Conservation (phyloP, 1,284 basidiomycete genomes). For the Boletellus deceptivus region DNA sequence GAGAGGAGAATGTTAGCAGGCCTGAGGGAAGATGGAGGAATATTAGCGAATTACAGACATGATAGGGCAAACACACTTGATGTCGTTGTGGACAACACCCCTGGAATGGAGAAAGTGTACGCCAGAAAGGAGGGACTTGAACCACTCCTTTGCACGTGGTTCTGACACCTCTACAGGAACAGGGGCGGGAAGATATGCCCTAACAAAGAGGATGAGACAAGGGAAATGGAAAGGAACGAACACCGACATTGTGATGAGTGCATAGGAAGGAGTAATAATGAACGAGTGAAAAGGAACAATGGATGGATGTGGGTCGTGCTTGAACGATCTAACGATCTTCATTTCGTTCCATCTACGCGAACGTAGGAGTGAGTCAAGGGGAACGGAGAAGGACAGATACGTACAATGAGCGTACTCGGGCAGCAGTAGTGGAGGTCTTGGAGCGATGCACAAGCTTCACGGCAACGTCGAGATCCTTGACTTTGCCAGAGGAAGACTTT, state of each 20-base stretch:
- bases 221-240: constrained; percentile 1
- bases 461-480: constrained; percentile 61
- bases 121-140: constrained; percentile 80
- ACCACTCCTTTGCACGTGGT: constrained; percentile 76
- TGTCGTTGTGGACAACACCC: constrained; percentile 92
- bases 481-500: constrained; percentile 45
- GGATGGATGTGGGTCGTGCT: constrained; percentile 81
- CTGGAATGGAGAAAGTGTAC: constrained; percentile 85
- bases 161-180: constrained; percentile 85
- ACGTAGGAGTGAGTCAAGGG: constrained; percentile 6
- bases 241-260: constrained; percentile 81
- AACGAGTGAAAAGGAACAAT: constrained; percentile 91
- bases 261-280: constrained; percentile 87
- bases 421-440: constrained; percentile 77
- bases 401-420: constrained; percentile 81
- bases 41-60: not conserved
- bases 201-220: constrained; percentile 33
- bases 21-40: constrained; percentile 36
- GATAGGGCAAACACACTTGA: constrained; percentile 62
- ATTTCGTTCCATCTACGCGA: constrained; percentile 83
- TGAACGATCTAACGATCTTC: constrained; percentile 85
- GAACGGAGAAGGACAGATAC: constrained; percentile 23
- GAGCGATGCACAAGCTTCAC: constrained; percentile 87
- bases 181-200: constrained; percentile 73
- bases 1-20: constrained; percentile 88